Base-by-base conservation (phyloP, 371 early-diverging fungal genomes). In the Mucor saturninus region DNA sequence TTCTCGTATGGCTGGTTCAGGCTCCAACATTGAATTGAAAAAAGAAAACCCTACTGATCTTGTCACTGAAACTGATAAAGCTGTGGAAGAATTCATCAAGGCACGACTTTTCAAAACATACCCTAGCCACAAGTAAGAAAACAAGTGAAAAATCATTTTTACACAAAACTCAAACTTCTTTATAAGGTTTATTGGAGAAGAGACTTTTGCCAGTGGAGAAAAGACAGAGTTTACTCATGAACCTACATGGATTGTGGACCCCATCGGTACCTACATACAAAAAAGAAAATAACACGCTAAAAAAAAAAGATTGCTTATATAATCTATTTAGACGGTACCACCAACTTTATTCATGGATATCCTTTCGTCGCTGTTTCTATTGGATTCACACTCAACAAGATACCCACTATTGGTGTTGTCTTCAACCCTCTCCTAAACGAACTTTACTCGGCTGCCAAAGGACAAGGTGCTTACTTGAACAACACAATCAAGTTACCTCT, bases 231-330 rank as follows among this genome's bases (percentile, higher is more conserved):
- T 91, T 62, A 91, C 91, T 8, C 74, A 91, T 61, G 79, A 83
- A 4, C 94, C 94, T 8, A 95, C 96, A 3, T 95, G 95, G 95
- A 90, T 95, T 59, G 90, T 95, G 4, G 96, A 96, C 67, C 96
- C 96, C 4, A 89, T 96, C 62, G 91, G 89, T 83, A 74, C 21
- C 21, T 21, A 21, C 21, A 21, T 21, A 21, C n/a, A 21, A 21
- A 21, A 21, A 21, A 21, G 21, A 21, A 21, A 21, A 21, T 21
- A 2, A 35, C 35, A 35, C 35, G 30, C 29, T 43, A 28, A 32
- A 52, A 3, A 8, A 51, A 51, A 29, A 51, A 51, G 5, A 21
- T 46, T 26, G 60, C 30, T 49, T 49, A 48, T 31, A 28, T 53
- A 66, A 46, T 38, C 28, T 21, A 21, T 21, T 21, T 21, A 87